Conservation (phyloP, 1,139 yeast species). For the Protomyces pachydermus region DNA sequence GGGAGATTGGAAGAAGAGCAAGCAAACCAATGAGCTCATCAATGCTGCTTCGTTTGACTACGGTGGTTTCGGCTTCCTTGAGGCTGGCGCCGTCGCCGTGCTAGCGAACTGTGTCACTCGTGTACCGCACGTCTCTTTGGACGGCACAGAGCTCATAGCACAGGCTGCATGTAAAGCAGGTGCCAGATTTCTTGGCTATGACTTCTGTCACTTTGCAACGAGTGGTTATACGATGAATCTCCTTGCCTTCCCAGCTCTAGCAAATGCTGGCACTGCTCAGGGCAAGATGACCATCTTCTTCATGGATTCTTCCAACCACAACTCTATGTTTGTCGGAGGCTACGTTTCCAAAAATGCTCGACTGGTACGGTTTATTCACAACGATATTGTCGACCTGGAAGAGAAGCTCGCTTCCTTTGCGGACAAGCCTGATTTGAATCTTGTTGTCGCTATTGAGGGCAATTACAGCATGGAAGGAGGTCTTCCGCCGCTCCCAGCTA, state of each 20-base stretch:
- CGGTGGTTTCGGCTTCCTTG: constrained; percentile 21
- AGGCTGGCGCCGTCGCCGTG: constrained; percentile 4
- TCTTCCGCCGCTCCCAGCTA: constrained; percentile 72
- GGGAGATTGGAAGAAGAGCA: constrained; percentile 23
- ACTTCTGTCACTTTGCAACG: constrained; percentile 11
- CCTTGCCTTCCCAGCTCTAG: constrained; percentile 16
- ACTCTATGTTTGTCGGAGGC: constrained; percentile 23
- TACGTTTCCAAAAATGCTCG: constrained; percentile 12
- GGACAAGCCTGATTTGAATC: constrained; percentile 42
- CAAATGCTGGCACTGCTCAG: constrained; percentile 5
- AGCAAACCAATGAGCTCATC: constrained; percentile 3
- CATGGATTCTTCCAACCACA: constrained; percentile 22
- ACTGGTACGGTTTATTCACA: constrained; percentile 13
- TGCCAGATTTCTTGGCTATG: constrained; percentile 13
- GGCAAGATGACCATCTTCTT: constrained; percentile 13
- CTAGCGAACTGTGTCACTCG: neutral
- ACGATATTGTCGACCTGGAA: constrained; percentile 14
- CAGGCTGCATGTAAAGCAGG: constrained; percentile 2
- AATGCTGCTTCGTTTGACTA: constrained; percentile 25
- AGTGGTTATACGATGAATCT: constrained; percentile 25
- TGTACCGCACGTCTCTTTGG: constrained; percentile 5
- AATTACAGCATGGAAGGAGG: constrained; percentile 97
- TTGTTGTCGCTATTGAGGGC: constrained; percentile 89
- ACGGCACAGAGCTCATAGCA: constrained; percentile 6
- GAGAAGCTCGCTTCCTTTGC: neutral